These are phyloP conservation scores for Bipolaris gigantea DNA, from an alignment of 2,329 filamentous ascomycete species.

Conservation along the genomic window DNA sequence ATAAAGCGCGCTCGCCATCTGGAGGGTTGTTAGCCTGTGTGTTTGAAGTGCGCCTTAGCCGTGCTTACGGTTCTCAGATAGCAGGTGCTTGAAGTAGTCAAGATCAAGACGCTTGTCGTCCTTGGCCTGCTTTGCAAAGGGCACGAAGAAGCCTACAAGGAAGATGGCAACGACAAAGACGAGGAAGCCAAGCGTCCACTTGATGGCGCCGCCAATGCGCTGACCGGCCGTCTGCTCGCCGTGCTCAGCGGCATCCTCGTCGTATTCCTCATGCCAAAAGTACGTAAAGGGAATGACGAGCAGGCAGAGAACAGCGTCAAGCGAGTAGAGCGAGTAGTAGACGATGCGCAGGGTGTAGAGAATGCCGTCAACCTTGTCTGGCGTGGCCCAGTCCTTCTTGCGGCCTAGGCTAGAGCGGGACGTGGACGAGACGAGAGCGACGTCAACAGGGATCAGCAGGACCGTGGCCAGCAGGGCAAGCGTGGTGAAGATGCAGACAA, in stretches of 20 bases:
- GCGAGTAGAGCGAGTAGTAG: conserved; percentile 89
- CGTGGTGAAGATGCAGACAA: conserved; percentile 83
- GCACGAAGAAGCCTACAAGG: conserved; percentile 90
- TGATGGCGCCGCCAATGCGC: conserved; percentile 80
- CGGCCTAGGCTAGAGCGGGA: conserved; percentile 71
- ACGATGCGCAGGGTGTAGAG: conserved; percentile 79
- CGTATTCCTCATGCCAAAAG: conserved; percentile 98
- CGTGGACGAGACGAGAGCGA: conserved; percentile 90
- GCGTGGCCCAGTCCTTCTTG: conserved; percentile 95
- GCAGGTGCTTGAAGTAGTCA: conserved; percentile 85
- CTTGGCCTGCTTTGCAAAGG: conserved; percentile 68
- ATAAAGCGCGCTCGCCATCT: conserved; percentile 88
- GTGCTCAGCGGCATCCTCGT: conserved; percentile 82
- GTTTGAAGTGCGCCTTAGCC: conserved; percentile 3
- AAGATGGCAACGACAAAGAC: conserved; percentile 80
- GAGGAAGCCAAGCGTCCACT: conserved; percentile 87
- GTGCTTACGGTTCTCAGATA: conserved; percentile 74
- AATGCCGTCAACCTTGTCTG: conserved; percentile 75
- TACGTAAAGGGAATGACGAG: conserved; percentile 93
- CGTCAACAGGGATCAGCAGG: conserved; percentile 89
- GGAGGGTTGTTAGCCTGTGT: conserved; percentile 16
- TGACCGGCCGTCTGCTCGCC: conserved; percentile 71
- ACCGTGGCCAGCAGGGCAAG: conserved; percentile 88
- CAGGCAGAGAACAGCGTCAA: conserved; percentile 87
- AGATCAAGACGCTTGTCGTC: conserved; percentile 71